phyloP scores from a whole-genome alignment of 2,329 filamentous ascomycete genomes.

The Fusarium sp. region DNA sequence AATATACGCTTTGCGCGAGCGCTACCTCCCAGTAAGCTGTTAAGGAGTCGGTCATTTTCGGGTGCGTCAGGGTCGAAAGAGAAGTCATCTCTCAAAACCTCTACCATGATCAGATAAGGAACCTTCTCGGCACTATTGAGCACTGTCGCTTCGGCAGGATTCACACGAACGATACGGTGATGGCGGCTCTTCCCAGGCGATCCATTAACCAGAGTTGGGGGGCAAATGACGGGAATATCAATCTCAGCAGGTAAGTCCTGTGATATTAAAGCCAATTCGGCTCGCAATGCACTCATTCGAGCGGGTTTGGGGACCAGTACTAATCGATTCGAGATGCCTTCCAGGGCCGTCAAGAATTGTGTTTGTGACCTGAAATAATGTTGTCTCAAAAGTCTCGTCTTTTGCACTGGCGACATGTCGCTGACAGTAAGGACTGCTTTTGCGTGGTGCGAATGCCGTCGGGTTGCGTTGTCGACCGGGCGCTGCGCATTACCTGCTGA shows the following conservation, averaged over 20 bases:
- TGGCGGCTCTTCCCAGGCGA: slow-evolving; percentile 80
- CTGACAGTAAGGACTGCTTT: slow-evolving; percentile 67
- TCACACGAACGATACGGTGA: slow-evolving; percentile 84
- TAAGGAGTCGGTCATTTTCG: slow-evolving; percentile 75
- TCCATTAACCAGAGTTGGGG: slow-evolving; percentile 77
- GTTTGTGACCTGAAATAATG: slow-evolving; percentile 87
- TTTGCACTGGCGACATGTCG: slow-evolving; percentile 72
- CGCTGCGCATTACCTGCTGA: slow-evolving; percentile 62
- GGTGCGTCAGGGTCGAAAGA: slow-evolving; percentile 80
- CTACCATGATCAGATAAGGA: slow-evolving; percentile 85
- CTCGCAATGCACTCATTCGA: slow-evolving; percentile 80
- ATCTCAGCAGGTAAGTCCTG: slow-evolving; percentile 86
- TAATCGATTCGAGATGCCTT: slow-evolving; percentile 86
- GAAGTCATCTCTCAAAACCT: slow-evolving; percentile 84
- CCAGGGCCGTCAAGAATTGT: slow-evolving; percentile 81
- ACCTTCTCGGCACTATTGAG: slow-evolving; percentile 89
- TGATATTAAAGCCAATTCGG: slow-evolving; percentile 82
- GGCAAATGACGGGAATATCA: slow-evolving; percentile 84
- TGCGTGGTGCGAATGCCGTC: slow-evolving; percentile 70
- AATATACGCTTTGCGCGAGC: slow-evolving; percentile 70
- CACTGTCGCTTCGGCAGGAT: slow-evolving; percentile 85
- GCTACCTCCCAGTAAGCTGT: slow-evolving; percentile 66
- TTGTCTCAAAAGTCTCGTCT: slow-evolving; percentile 76
- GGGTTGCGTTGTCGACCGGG: slow-evolving; percentile 59
- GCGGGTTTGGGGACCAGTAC: slow-evolving; percentile 85